Evolutionary conservation across 768 basidiomycete species (phyloP), one percentile per base, ranked within the genome.

Genomic region (Lanmaoa rubissima): DNA sequence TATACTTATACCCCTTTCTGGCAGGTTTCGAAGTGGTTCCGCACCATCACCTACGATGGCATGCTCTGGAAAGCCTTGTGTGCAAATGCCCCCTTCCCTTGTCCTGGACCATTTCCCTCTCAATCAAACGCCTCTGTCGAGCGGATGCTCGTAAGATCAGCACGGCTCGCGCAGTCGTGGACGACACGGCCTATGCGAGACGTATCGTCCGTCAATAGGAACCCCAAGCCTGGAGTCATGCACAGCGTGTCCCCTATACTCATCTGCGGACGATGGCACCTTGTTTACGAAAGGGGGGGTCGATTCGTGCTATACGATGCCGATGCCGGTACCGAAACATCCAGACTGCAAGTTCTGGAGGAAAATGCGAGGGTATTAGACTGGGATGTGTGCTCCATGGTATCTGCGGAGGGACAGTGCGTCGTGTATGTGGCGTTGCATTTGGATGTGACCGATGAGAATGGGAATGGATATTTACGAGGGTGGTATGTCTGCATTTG

Each of bases 21-120:
- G 2, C 21, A 60, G 60, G 50, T 60, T 41, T 58, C 52, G 5
- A 60, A 53, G 28, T 19, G 16, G 12, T 58, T 60, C 10, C 8
- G 19, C 11, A 14, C 21, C 24, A 40, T 52, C 26, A 36, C 50
- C 12, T 5, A 11, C 1, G 58, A 60, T 11, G 11, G 1, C 0
- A 0, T 16, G 2, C 48, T 61, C 13, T 60, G 57, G 59, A 24
- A 39, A 19, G 11, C 11, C 1, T 16, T 53, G 21, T 2, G 21
- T 24, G 6, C 8, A 8, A 5, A 31, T 12, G 43, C 45, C 0
- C 9, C 35, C 7, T 55, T 54, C n/a, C 49, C 43, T 17, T 38
- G 43, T 17, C 51, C 48, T 19, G 47, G 47, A 21, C 48, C 59
- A 26, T 42, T 14, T 36, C n/a, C 42, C 0, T 32, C 21, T 9